These are phyloP conservation scores for Thinopyrum elongatum DNA, from an alignment of 176 grass and related monocot genomes.

Conservation along the genomic window DNA sequence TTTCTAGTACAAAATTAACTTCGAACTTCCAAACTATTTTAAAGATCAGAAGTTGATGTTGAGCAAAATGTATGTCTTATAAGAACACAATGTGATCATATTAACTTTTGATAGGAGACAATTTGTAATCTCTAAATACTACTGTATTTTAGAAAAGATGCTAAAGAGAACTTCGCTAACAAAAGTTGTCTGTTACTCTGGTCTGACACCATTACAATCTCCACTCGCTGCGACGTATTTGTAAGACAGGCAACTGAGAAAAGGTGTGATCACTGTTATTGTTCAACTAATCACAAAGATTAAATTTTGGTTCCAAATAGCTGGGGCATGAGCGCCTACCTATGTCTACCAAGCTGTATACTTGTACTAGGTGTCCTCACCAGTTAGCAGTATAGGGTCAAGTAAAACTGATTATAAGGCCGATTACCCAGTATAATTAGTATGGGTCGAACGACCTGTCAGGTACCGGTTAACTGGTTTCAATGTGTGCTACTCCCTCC, in stretches of 20 bases:
- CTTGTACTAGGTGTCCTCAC: not conserved
- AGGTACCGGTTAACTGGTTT: not conserved
- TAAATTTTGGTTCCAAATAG: not conserved
- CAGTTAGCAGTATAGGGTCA: not conserved
- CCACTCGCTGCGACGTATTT: not conserved
- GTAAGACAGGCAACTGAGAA: not conserved
- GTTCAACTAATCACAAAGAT: not conserved
- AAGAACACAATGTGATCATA: not conserved
- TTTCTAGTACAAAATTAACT: not conserved
- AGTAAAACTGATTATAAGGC: not conserved
- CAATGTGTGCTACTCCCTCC: not conserved
- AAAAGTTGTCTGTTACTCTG: not conserved
- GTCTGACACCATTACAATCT: not conserved
- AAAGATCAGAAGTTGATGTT: not conserved
- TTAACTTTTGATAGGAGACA: not conserved
- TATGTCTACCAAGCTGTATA: not conserved
- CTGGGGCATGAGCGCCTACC: not conserved
- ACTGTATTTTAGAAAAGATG: not conserved
- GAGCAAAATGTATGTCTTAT: not conserved
- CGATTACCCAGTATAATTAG: not conserved
- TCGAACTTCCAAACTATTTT: not conserved
- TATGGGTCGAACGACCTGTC: not conserved
- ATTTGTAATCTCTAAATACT: not conserved
- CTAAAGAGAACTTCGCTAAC: not conserved
- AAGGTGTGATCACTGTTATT: not conserved